Evolutionary conservation across 1,284 basidiomycete genomes (phyloP).

Genomic region (Microstroma glucosiphilum): DNA sequence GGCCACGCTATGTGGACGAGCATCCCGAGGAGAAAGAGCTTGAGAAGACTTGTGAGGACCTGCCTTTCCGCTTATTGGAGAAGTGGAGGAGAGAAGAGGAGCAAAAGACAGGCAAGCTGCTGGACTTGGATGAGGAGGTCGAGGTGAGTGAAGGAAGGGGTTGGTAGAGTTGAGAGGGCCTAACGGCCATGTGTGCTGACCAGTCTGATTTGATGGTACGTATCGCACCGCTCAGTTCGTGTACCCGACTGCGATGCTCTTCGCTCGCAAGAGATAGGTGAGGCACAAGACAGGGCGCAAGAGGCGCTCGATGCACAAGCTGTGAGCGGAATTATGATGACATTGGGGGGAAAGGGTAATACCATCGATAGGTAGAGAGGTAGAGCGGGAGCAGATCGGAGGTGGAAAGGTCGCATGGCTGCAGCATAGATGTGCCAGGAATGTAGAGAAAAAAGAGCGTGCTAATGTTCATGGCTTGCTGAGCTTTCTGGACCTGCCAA

Average conservation of each 20-base stretch:
- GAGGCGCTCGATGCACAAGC: too few species aligned
- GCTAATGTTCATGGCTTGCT: too few species aligned
- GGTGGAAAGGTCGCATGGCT: too few species aligned
- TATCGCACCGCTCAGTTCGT: neutral
- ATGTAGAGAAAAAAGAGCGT: too few species aligned
- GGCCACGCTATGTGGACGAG: neutral
- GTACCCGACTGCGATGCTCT: constrained; percentile 1
- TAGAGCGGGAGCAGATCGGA: too few species aligned
- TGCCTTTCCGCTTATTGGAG: neutral
- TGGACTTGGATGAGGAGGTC: neutral
- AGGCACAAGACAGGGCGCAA: too few species aligned
- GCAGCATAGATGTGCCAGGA: too few species aligned
- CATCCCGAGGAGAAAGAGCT: constrained; percentile 6
- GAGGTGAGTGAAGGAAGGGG: neutral
- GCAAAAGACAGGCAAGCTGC: neutral
- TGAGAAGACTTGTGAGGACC: neutral
- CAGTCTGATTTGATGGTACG: neutral
- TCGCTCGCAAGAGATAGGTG: constrained; percentile 1
- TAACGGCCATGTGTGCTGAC: too few species aligned
- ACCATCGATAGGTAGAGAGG: too few species aligned
- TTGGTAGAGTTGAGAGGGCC: neutral
- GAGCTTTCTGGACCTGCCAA: too few species aligned
- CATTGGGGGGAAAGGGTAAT: too few species aligned
- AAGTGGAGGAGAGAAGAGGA: neutral
- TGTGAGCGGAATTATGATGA: too few species aligned